Conservation (phyloP, 345 rosid species). For the Gossypium arboreum region DNA sequence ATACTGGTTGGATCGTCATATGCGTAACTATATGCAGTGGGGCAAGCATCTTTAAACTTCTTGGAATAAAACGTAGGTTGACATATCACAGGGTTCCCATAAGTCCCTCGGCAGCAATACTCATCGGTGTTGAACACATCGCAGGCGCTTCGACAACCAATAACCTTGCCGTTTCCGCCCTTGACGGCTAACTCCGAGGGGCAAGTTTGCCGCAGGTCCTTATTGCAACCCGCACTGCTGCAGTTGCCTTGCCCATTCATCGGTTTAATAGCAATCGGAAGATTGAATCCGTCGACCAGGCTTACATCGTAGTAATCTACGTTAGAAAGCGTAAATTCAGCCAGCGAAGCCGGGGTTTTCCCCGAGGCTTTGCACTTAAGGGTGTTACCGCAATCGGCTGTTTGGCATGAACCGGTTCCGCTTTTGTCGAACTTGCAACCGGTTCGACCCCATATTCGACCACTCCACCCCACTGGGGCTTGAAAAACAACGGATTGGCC, state of each 20-base stretch:
- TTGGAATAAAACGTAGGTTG: slow-evolving; percentile 74
- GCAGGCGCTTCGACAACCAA: slow-evolving; percentile 82
- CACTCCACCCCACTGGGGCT: slow-evolving; percentile 75
- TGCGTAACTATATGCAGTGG: slow-evolving; percentile 79
- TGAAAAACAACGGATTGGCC: slow-evolving; percentile 53
- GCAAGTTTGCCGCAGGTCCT: slow-evolving; percentile 50
- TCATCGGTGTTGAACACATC: slow-evolving; percentile 83
- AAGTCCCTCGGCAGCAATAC: slow-evolving; percentile 76
- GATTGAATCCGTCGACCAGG: slow-evolving; percentile 83
- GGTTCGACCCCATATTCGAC: slow-evolving; percentile 89
- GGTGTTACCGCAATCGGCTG: slow-evolving; percentile 61
- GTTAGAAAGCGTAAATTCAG: slow-evolving; percentile 65
- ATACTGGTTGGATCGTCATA: slow-evolving; percentile 85
- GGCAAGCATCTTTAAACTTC: slow-evolving; percentile 77
- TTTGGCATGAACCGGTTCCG: slow-evolving; percentile 66
- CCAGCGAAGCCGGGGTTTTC: slow-evolving; percentile 65
- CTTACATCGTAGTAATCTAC: slow-evolving; percentile 76
- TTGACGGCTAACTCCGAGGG: slow-evolving; percentile 64
- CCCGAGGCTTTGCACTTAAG: slow-evolving; percentile 64
- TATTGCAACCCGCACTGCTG: slow-evolving; percentile 52
- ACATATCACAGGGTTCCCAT: slow-evolving; percentile 51
- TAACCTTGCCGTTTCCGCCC: slow-evolving; percentile 42
- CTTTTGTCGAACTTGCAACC: slow-evolving; percentile 61
- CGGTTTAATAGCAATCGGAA: slow-evolving; percentile 59
- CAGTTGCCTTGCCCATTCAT: slow-evolving; percentile 70